Conservation (phyloP, 768 basidiomycete genomes). For the Tephrocybe rancida region DNA sequence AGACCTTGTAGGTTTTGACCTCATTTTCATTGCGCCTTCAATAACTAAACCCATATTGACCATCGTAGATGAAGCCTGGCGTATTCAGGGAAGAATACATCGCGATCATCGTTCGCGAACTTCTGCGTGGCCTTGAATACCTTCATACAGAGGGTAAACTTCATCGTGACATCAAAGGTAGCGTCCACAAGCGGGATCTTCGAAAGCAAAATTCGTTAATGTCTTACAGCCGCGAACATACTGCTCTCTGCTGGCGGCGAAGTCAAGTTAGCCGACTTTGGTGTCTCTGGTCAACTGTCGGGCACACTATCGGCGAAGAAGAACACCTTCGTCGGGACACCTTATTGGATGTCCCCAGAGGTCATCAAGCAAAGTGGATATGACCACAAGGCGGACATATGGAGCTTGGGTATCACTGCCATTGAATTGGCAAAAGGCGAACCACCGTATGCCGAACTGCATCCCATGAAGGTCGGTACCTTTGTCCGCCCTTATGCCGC, state of each 20-base stretch:
- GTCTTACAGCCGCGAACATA: slow-evolving; percentile 82
- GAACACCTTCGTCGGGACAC: slow-evolving; percentile 97
- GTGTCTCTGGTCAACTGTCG: slow-evolving; percentile 96
- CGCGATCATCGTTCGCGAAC: slow-evolving; percentile 92
- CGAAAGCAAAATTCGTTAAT: no score
- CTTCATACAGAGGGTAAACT: slow-evolving; percentile 95
- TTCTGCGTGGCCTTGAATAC: slow-evolving; percentile 92
- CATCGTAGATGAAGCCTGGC: slow-evolving; percentile 91
- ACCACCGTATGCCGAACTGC: slow-evolving; percentile 96
- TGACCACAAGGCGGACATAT: slow-evolving; percentile 98
- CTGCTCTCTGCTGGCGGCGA: slow-evolving; percentile 90
- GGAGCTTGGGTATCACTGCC: slow-evolving; percentile 96
- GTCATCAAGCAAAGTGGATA: slow-evolving; percentile 99
- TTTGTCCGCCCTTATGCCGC: not conserved
- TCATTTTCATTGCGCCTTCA: slow-evolving; percentile 8
- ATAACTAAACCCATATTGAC: slow-evolving; percentile 12
- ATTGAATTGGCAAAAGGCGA: slow-evolving; percentile 98
- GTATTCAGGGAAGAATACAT: slow-evolving; percentile 99
- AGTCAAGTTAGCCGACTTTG: slow-evolving; percentile 98
- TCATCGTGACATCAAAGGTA: slow-evolving; percentile 99
- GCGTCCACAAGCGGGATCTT: not conserved
- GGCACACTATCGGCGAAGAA: slow-evolving; percentile 93
- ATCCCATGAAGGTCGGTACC: slow-evolving; percentile 92
- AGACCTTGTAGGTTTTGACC: slow-evolving; percentile 69
- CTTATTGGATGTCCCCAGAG: slow-evolving; percentile 99